A percentile compares a stretch with the other conserved stretches of the same genome.
These are phyloP conservation scores for Circinella umbellata DNA, from an alignment of 371 early-diverging fungal genomes.

Conservation along the genomic window DNA sequence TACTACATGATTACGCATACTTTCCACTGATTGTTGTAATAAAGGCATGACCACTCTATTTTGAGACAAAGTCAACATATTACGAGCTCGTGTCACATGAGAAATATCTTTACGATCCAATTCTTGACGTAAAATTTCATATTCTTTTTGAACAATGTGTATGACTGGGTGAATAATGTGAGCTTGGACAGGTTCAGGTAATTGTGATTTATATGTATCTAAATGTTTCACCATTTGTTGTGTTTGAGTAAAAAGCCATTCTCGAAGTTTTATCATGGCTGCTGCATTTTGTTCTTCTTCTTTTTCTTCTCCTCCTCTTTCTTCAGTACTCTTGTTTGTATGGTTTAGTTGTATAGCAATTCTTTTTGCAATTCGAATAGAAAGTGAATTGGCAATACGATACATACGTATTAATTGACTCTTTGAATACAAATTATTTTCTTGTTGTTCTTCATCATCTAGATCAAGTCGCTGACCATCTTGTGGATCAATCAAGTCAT, in stretches of 20 bases:
- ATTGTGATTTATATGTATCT: slow-evolving; percentile 9
- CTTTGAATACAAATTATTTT: neutral
- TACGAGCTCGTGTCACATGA: slow-evolving; percentile 7
- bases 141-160: slow-evolving; percentile 7
- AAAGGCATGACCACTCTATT: slow-evolving; percentile 11
- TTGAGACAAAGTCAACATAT: slow-evolving; percentile 11
- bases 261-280: neutral
- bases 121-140: slow-evolving; percentile 11
- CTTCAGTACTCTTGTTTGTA: neutral
- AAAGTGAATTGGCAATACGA: slow-evolving; percentile 17
- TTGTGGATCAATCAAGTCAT: slow-evolving; percentile 14
- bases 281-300: neutral
- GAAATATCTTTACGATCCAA: slow-evolving; percentile 1
- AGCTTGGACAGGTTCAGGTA: slow-evolving; percentile 4
- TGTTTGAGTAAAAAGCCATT: slow-evolving; percentile 5
- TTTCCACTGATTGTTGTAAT: slow-evolving; percentile 8
- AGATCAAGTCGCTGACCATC: slow-evolving; percentile 1
- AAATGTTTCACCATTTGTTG: neutral
- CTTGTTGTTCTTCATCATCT: neutral
- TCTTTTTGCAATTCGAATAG: slow-evolving; percentile 6
- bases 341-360: neutral
- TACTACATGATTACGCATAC: slow-evolving; percentile 13
- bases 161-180: slow-evolving; percentile 4
- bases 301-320: neutral
- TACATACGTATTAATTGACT: slow-evolving; percentile 10